These are phyloP conservation scores for Alectoria sarmentosa DNA, from an alignment of 495 filamentous ascomycete species.

Conservation along the genomic window DNA sequence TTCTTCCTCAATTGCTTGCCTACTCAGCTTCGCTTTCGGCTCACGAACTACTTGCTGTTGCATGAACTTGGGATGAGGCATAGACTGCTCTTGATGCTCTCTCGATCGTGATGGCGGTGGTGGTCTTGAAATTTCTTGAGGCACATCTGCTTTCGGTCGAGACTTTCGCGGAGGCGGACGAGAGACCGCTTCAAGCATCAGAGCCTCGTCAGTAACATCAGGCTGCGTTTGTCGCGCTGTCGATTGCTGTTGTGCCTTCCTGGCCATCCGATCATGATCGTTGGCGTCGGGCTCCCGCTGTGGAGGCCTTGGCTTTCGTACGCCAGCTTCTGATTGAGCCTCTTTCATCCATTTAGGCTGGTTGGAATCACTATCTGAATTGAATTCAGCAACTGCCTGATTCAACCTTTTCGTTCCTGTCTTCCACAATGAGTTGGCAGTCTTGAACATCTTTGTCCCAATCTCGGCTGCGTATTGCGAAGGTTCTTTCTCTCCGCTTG, in stretches of 20 bases:
- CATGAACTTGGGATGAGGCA: constrained; percentile 43
- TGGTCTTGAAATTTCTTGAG: constrained; percentile 29
- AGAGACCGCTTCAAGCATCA: constrained; percentile 69
- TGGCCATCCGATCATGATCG: constrained; percentile 12
- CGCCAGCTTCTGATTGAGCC: constrained; percentile 33
- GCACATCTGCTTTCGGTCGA: constrained; percentile 29
- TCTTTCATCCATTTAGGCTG: constrained; percentile 96
- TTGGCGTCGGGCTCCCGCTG: constrained; percentile 1
- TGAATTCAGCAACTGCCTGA: constrained; percentile 86
- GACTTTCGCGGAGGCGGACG: constrained; percentile 43
- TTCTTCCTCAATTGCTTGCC: constrained; percentile 72
- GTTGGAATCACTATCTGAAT: constrained; percentile 68
- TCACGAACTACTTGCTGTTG: constrained; percentile 38
- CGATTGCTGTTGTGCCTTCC: constrained; percentile 5
- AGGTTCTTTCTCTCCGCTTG: constrained; percentile 63
- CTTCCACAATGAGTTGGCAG: constrained; percentile 93
- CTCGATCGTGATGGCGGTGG: constrained; percentile 41
- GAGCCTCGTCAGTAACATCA: constrained; percentile 75
- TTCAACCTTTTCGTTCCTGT: constrained; percentile 90
- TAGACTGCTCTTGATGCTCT: constrained; percentile 37
- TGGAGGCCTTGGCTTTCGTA: constrained; percentile 17
- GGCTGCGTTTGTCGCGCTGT: constrained; percentile 23
- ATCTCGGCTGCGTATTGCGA: constrained; percentile 74
- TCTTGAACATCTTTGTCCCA: constrained; percentile 79
- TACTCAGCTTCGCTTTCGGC: constrained; percentile 55